Evolutionary conservation across 2,329 filamentous ascomycete genomes (phyloP).

Genomic region (Tolypocladium sp.): DNA sequence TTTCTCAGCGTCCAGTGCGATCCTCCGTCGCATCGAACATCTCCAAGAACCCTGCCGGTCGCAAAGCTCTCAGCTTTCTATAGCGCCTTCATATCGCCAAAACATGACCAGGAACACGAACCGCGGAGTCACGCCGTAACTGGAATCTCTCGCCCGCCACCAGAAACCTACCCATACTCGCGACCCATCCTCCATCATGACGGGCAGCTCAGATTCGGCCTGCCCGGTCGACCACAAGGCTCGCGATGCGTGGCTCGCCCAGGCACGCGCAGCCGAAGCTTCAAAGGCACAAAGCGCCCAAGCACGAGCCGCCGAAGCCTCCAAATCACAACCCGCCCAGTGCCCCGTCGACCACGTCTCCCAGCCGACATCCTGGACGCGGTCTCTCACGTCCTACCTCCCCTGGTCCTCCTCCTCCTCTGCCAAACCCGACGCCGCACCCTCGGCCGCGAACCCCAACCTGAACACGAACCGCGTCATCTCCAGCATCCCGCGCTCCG

Average conservation of each 20-base stretch:
- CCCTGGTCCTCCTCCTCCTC: conserved; percentile 26
- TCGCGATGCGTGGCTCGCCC: conserved; percentile 75
- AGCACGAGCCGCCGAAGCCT: neutral
- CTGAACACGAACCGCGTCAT: conserved; percentile 64
- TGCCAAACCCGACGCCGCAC: conserved; percentile 8
- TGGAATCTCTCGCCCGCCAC: neutral
- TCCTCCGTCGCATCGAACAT: neutral
- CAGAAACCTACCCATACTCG: neutral
- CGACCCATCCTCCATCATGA: conserved; percentile 10
- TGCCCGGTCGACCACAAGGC: conserved; percentile 91
- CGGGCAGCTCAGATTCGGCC: conserved; percentile 20
- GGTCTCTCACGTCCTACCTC: conserved; percentile 31
- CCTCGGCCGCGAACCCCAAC: conserved; percentile 5
- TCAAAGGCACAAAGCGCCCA: conserved; percentile 16
- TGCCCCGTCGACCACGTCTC: conserved; percentile 25
- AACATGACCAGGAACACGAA: neutral
- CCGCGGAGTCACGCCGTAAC: neutral
- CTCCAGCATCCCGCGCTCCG: conserved; percentile 67
- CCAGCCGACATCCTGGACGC: conserved; percentile 31
- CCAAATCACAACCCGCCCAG: conserved; percentile 6
- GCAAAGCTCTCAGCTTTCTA: neutral
- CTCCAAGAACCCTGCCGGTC: neutral
- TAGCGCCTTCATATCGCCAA: neutral
- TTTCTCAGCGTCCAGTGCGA: neutral
- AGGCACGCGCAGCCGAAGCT: conserved; percentile 46